These are phyloP conservation scores for Wickerhamiella cacticola DNA, from an alignment of 805 yeast species.

Conservation along the genomic window DNA sequence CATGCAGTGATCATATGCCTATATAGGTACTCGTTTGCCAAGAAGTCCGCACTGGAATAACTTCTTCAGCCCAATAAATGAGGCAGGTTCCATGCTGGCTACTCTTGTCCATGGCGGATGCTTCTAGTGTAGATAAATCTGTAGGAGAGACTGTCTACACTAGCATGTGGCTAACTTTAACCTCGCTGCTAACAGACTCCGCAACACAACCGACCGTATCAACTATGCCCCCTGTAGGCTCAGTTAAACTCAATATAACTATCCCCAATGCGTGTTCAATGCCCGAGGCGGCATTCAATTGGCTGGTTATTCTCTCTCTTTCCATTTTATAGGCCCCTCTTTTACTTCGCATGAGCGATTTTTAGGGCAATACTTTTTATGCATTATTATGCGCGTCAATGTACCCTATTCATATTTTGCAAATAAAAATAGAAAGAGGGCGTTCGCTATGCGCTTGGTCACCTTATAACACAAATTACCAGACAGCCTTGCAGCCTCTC, in stretches of 20 bases:
- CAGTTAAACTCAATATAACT: not conserved
- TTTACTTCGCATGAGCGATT: too few relatives aligned
- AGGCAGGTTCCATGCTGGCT: not conserved
- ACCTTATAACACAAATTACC: too few relatives aligned
- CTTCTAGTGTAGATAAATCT: not conserved
- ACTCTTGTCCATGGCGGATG: not conserved
- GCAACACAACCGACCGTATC: not conserved
- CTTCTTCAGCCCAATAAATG: not conserved
- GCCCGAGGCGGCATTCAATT: not conserved
- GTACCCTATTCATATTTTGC: too few relatives aligned
- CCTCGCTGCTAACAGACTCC: not conserved
- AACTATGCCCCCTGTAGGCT: too few relatives aligned
- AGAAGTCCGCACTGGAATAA: not conserved
- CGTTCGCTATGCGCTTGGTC: too few relatives aligned
- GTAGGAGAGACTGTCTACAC: not conserved
- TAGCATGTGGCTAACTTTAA: not conserved
- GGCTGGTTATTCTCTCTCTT: not conserved
- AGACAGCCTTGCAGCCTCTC: too few relatives aligned
- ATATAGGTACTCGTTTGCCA: not conserved
- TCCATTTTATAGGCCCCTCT: too few relatives aligned
- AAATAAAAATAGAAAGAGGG: too few relatives aligned
- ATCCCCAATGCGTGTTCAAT: not conserved
- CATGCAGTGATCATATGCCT: not conserved
- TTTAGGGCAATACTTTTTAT: too few relatives aligned
- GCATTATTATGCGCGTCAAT: too few relatives aligned